A percentile compares a stretch with the other conserved stretches of the same genome.
Conservation (phyloP, 495 filamentous ascomycete genomes). For the Pseudomonodictys pantanalensis region DNA sequence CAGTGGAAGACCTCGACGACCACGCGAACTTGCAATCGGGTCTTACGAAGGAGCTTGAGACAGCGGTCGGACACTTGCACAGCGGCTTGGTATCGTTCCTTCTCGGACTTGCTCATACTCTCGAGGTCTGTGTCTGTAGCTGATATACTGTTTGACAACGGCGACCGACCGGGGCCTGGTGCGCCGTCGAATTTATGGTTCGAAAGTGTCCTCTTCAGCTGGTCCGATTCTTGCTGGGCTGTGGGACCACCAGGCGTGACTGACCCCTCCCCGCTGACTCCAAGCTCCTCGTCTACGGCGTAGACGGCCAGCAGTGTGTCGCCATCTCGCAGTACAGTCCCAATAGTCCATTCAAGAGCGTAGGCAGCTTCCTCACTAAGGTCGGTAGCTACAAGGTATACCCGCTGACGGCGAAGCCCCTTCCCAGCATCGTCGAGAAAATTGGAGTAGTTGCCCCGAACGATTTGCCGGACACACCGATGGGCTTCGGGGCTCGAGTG, state of each 20-base stretch:
- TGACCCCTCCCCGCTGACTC: conserved; percentile 48
- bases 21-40: conserved; percentile 81
- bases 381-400: conserved; percentile 91
- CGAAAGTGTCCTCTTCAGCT: conserved; percentile 39
- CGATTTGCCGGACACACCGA: conserved; percentile 80
- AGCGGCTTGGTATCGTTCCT: conserved; percentile 72
- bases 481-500: conserved; percentile 69
- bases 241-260: conserved; percentile 56
- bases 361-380: conserved; percentile 89
- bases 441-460: conserved; percentile 76
- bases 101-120: conserved; percentile 52
- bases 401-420: conserved; percentile 68
- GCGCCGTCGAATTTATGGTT: conserved; percentile 12
- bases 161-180: conserved; percentile 26
- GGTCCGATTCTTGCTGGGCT: conserved; percentile 68
- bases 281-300: conserved; percentile 81
- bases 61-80: conserved; percentile 75
- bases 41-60: conserved; percentile 81
- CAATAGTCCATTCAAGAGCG: conserved; percentile 95
- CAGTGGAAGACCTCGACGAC: conserved; percentile 96
- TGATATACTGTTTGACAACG: conserved; percentile 17
- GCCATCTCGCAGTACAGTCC: conserved; percentile 89
- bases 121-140: conserved; percentile 19
- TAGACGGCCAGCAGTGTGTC: conserved; percentile 92
- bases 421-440: conserved; percentile 73